Evolutionary conservation across 306 rosid species (phyloP), one percentile per base, ranked within the genome.

Genomic region (Malus orientalis): DNA sequence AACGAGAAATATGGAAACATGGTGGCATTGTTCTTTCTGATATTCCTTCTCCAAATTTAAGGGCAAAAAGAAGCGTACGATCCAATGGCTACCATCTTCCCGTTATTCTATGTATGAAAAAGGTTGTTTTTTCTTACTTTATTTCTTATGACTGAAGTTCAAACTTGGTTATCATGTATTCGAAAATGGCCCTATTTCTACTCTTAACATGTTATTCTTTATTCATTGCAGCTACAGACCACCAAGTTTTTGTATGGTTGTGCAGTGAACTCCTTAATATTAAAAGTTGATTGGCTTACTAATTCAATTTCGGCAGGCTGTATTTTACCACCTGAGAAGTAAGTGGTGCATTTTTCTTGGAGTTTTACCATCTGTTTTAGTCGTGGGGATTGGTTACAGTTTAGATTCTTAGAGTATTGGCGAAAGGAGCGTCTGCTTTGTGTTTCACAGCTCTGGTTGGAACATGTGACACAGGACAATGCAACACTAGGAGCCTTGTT

Each of bases 181-280:
- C 45, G 60, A 45, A 67, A 61, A 42, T 23, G 55, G 8, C 23
- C 70, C 44, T 42, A 15, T 38, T 45, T 38, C 45, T 58, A 47
- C n/a, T 36, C 53, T 80, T 80, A 59, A 76, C 44, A 14, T 45
- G 53, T 77, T 75, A 38, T 45, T 61, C 76, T 78, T 29, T 81
- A 57, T 82, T 59, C 79, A 51, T 84, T 83, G 89, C 90, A 94
- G 98, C 90, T 87, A 65, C 89, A 89, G 80, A 91, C 93, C 22
- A 67, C 87, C 44, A 94, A 91, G 80, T 94, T 94, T 81, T 85
- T 94, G 84, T 94, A 88, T 40, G 98, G 96, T 65, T 94, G 98
- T 84, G 93, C 96, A 33, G 93, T 88, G 77, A 91, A 91, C 69
- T 84, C 98, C 55, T 78, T 83, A 25, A 84, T 91, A 79, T 87